Conservation (phyloP, 176 grass and related monocot genomes). For the Rhipidocladum racemiflorum region DNA sequence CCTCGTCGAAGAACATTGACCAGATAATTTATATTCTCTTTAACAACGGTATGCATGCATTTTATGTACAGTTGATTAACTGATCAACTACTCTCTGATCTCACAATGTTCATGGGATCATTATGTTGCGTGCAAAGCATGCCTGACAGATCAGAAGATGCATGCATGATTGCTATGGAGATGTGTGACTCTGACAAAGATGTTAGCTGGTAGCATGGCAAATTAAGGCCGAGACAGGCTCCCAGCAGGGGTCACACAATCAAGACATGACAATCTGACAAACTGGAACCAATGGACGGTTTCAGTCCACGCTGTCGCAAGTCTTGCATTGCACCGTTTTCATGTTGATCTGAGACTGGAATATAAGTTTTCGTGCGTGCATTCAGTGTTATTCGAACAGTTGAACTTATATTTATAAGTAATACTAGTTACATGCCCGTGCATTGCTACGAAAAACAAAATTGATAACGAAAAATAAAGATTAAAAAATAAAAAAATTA, state of each 20-base stretch:
- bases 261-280: neutral
- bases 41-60: neutral
- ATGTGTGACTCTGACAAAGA: constrained; percentile 1
- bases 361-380: neutral
- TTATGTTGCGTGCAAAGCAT: neutral
- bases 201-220: constrained; percentile 9
- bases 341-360: neutral
- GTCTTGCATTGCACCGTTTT: neutral
- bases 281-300: neutral
- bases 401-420: no score
- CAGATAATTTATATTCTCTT: neutral
- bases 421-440: no score
- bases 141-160: neutral
- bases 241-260: neutral
- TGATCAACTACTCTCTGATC: constrained; percentile 1
- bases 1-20: constrained; percentile 19
- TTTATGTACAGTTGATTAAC: neutral
- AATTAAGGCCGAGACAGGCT: neutral
- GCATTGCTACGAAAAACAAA: no score
- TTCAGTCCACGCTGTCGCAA: neutral
- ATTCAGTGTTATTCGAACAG: neutral
- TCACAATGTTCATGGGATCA: neutral
- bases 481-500: no score
- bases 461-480: no score
- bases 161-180: neutral